These are phyloP conservation scores for Phaeolepiota aurea DNA, from an alignment of 768 basidiomycete genomes.

Conservation along the genomic window DNA sequence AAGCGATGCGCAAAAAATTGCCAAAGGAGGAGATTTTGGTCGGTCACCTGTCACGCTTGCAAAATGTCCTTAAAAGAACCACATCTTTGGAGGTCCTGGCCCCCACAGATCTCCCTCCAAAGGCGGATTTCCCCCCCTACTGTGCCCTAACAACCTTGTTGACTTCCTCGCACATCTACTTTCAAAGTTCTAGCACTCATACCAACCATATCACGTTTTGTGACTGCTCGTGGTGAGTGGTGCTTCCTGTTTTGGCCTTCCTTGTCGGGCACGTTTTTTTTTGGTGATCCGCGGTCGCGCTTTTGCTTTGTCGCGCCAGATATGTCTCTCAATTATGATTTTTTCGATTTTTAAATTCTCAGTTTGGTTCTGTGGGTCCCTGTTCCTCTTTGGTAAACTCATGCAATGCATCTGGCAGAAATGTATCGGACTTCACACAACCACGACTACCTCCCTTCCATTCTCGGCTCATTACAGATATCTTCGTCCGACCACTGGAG, in stretches of 20 bases:
- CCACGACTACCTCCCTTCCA: background rate
- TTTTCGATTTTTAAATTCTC: background rate
- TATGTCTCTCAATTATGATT: background rate
- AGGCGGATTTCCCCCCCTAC: background rate
- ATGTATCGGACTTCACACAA: background rate
- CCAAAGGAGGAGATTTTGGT: background rate
- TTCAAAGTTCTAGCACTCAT: too few species aligned
- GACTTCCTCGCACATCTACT: too few species aligned
- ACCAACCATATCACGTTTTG: slow-evolving; percentile 1
- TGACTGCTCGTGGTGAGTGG: background rate
- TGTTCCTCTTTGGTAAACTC: background rate
- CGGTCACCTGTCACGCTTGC: background rate
- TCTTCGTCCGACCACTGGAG: background rate
- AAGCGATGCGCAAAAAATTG: background rate
- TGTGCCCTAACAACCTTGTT: background rate
- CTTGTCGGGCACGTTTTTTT: background rate
- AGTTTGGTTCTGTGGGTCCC: background rate
- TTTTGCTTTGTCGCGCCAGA: background rate
- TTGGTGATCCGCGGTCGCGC: background rate
- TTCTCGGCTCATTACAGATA: background rate
- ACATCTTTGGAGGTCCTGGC: background rate
- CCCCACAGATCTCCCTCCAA: background rate
- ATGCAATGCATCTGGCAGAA: background rate
- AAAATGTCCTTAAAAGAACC: background rate
- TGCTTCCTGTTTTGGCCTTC: background rate